These are phyloP conservation scores for Solanum chiquidenum DNA, from an alignment of 257 asterid species.

Conservation along the genomic window DNA sequence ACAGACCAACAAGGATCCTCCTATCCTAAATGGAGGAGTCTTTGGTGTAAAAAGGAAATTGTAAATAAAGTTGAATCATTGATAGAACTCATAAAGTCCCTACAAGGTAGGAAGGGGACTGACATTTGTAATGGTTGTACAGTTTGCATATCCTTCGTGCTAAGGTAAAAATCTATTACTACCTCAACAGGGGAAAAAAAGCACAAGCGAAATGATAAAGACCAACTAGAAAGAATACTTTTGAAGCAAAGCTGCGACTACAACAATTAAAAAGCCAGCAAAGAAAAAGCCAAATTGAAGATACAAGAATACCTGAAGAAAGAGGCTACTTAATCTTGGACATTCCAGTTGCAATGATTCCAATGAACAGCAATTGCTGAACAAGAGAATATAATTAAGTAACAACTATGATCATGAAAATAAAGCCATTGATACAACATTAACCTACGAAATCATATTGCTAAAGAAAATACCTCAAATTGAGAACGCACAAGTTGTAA, in stretches of 20 bases:
- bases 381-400: conserved; percentile 2
- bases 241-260: neutral
- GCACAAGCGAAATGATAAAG: neutral
- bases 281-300: neutral
- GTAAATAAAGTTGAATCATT: neutral
- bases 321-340: conserved; percentile 85
- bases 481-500: conserved; percentile 62
- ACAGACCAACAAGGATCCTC: neutral
- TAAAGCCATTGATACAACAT: neutral
- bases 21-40: neutral
- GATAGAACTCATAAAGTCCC: neutral
- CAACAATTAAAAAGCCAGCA: neutral
- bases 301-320: conserved; percentile 65
- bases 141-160: neutral
- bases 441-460: neutral
- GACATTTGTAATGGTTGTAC: neutral
- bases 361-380: conserved; percentile 84
- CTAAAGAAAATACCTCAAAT: conserved; percentile 59
- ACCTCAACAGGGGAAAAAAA: neutral
- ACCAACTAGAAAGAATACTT: neutral
- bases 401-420: conserved; percentile 1
- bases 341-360: conserved; percentile 83
- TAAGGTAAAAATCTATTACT: neutral
- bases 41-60: neutral
- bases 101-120: neutral